Evolutionary conservation across 345 rosid species (phyloP).

Genomic region (Camelina hispida): DNA sequence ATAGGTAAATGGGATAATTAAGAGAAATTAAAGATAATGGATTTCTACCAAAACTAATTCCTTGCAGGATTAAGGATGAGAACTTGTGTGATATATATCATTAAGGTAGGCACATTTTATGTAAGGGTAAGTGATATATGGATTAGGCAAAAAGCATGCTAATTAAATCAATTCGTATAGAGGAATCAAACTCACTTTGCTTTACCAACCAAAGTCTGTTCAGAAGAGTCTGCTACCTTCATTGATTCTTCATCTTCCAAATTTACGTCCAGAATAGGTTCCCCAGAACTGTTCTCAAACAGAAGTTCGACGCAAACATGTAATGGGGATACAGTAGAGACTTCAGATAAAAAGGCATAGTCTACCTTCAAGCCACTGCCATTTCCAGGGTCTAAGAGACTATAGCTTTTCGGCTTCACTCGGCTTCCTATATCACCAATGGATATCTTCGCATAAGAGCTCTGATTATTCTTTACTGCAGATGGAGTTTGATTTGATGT

Average conservation of each 20-base stretch:
- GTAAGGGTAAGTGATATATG: background rate
- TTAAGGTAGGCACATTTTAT: conserved; percentile 6
- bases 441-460: conserved; percentile 77
- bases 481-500: conserved; percentile 53
- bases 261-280: conserved; percentile 57
- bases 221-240: conserved; percentile 55
- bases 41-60: conserved; percentile 20
- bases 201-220: conserved; percentile 49
- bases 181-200: conserved; percentile 59
- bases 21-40: conserved; percentile 21
- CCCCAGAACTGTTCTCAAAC: conserved; percentile 74
- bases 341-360: conserved; percentile 75
- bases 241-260: conserved; percentile 69
- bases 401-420: conserved; percentile 72
- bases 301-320: conserved; percentile 69
- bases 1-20: conserved; percentile 4
- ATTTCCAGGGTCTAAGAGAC: conserved; percentile 74
- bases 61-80: background rate
- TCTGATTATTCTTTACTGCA: conserved; percentile 47
- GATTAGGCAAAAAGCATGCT: background rate
- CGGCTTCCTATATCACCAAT: conserved; percentile 70
- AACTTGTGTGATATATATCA: conserved; percentile 14
- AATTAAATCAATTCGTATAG: background rate
- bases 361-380: conserved; percentile 90
- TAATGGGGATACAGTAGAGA: conserved; percentile 63